Conservation (phyloP, 1,139 yeast genomes). For the Eremothecium cymbalariae region DNA sequence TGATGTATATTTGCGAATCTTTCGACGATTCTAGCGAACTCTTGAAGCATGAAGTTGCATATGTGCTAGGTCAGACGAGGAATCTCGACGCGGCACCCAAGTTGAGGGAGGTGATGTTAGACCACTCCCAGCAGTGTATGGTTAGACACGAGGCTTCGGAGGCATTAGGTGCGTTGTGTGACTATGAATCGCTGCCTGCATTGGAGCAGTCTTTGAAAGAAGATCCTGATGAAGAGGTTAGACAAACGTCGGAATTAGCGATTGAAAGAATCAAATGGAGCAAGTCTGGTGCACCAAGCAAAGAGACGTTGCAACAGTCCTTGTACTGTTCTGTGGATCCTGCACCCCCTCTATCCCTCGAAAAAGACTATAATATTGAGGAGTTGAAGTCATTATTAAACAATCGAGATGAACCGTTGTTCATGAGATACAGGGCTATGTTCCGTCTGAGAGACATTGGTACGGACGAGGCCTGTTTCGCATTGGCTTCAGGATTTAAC, state of each 20-base stretch:
- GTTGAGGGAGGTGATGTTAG: constrained; percentile 62
- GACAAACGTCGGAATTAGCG: constrained; percentile 97
- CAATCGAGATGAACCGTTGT: constrained; percentile 69
- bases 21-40: constrained; percentile 82
- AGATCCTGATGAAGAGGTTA: constrained; percentile 80
- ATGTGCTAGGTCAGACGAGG: constrained; percentile 94
- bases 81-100: constrained; percentile 70
- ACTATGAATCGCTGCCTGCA: constrained; percentile 60
- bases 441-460: constrained; percentile 94
- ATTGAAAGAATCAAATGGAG: constrained; percentile 93
- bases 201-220: constrained; percentile 54
- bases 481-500: constrained; percentile 80
- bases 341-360: constrained; percentile 86
- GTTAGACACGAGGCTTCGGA: constrained; percentile 99
- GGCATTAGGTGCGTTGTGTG: constrained; percentile 94
- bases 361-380: constrained; percentile 49
- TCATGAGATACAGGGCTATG: constrained; percentile 97
- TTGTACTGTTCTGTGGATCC: constrained; percentile 89
- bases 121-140: constrained; percentile 73
- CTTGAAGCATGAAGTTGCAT: constrained; percentile 95
- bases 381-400: constrained; percentile 63
- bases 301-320: constrained; percentile 66
- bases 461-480: constrained; percentile 83
- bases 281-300: constrained; percentile 51
- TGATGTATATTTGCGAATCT: constrained; percentile 74